Evolutionary conservation across 2,329 filamentous ascomycete genomes (phyloP).

Genomic region (Sarocladiaceae sp.): DNA sequence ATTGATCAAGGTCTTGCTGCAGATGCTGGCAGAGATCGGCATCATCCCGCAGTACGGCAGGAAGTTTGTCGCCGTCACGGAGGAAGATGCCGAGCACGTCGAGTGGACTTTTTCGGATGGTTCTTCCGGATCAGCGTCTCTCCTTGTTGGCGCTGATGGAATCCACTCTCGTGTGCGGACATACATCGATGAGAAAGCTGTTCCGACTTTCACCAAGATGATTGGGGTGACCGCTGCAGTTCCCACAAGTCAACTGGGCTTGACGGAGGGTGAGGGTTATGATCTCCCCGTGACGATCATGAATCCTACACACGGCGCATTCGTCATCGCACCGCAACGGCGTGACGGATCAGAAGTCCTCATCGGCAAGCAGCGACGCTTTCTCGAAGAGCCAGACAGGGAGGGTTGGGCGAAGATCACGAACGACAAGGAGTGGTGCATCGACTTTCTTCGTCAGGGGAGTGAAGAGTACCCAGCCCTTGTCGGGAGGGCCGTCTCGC

Average conservation of each 20-base stretch:
- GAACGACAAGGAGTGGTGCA: constrained; percentile 29
- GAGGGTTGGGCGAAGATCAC: constrained; percentile 35
- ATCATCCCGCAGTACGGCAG: constrained; percentile 40
- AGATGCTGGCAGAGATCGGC: constrained; percentile 29
- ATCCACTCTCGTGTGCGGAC: constrained; percentile 51
- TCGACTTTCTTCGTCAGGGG: constrained; percentile 26
- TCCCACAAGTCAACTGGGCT: constrained; percentile 29
- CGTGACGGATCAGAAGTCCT: constrained; percentile 41
- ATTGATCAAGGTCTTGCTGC: constrained; percentile 42
- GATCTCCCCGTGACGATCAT: constrained; percentile 36
- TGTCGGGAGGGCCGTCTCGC: constrained; percentile 26
- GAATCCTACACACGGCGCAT: constrained; percentile 35
- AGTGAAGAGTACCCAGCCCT: constrained; percentile 29
- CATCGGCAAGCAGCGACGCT: constrained; percentile 37
- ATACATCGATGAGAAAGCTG: constrained; percentile 41
- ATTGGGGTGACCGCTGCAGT: constrained; percentile 29
- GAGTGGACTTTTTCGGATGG: constrained; percentile 43
- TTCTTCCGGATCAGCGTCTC: constrained; percentile 26
- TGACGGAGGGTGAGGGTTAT: constrained; percentile 24
- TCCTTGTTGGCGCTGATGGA: constrained; percentile 53
- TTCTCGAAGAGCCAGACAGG: constrained; percentile 27
- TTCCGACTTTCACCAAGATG: constrained; percentile 44
- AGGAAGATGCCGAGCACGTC: constrained; percentile 32
- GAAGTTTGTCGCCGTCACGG: constrained; percentile 38
- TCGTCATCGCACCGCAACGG: constrained; percentile 43